Conservation (phyloP, 345 rosid genomes). For the Syzygium oleosum region DNA sequence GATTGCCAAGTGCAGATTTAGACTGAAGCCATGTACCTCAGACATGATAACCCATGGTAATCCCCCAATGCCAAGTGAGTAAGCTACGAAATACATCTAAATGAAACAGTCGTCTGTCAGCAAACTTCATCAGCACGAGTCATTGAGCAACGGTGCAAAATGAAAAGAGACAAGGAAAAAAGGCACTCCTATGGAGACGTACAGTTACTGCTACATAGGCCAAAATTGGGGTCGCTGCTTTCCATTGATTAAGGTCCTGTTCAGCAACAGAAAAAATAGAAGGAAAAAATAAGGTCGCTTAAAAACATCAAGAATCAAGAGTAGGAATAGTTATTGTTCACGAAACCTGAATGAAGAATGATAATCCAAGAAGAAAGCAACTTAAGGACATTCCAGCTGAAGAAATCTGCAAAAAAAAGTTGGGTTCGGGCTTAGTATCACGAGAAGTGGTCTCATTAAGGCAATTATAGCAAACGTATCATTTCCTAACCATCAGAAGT, state of each 20-base stretch:
- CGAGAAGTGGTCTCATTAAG: not conserved
- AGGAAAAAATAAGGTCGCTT: not conserved
- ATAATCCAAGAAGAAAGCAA: slow-evolving; percentile 8
- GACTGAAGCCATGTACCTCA: slow-evolving; percentile 5
- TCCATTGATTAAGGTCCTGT: slow-evolving; percentile 8
- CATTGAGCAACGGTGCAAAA: not conserved
- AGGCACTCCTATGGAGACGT: not conserved
- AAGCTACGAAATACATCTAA: slow-evolving; percentile 3
- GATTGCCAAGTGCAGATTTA: not conserved
- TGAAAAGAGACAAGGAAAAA: not conserved
- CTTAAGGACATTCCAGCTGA: slow-evolving; percentile 4
- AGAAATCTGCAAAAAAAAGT: slow-evolving; percentile 4
- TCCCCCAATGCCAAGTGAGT: slow-evolving; percentile 7
- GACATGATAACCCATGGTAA: slow-evolving; percentile 20
- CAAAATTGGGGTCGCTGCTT: slow-evolving; percentile 10
- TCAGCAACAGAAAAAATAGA: not conserved
- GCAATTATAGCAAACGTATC: not conserved
- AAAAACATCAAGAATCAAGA: not conserved
- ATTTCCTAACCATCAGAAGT: slow-evolving; percentile 17
- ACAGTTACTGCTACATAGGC: slow-evolving; percentile 23
- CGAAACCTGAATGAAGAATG: slow-evolving; percentile 15
- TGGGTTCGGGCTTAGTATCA: not conserved
- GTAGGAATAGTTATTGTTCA: not conserved
- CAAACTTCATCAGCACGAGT: not conserved
- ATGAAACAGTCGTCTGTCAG: not conserved